Evolutionary conservation across 495 filamentous ascomycete genomes (phyloP), one percentile per base, ranked within the genome.

Genomic region (Aspergillus ostianus): DNA sequence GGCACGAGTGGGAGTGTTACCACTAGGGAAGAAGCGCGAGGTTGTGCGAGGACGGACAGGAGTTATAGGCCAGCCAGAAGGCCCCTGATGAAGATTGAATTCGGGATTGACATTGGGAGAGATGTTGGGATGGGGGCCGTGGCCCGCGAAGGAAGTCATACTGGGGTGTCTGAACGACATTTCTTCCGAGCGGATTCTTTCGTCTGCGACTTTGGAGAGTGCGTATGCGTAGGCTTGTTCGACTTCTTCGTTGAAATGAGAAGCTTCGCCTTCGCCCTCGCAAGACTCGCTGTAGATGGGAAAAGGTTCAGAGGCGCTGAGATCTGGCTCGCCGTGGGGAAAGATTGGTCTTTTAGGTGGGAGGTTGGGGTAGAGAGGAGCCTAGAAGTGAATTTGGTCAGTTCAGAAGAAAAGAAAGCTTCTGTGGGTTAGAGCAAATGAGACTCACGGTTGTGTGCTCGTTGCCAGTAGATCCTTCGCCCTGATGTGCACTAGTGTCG

Each of bases 201-300:
- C 59, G 23, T 72, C 66, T 27, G 67, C 56, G 9, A 67, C 66
- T 20, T 64, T 67, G 8, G 61, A 57, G 49, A 76, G 52, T 5
- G 71, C 67, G 18, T 62, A 59, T 0, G 63, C 55, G 48, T 70
- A 69, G 3, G 63, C 63, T 20, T 64, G 46, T 32, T 66, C 65
- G 3, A 56, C 47, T 8, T 51, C 44, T 3, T 51, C 29, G 32
- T 67, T 56, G 8, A 55, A 17, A 2, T n/a, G 17, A 17, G 51
- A 15, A 3, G 51, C 45, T n/a, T 54, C 29, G 4, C 12, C 29
- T 44, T 63, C 60, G 4, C 13, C 36, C 44, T 64, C 60, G 53
- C 60, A 65, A 4, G 60, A 62, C 10, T 70, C 67, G 26, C 70
- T 60, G 56, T 71, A 78, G 5, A 67, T 67, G 1, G 73, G 73